Conservation (phyloP, 768 basidiomycete species). For the Russula foetens region DNA sequence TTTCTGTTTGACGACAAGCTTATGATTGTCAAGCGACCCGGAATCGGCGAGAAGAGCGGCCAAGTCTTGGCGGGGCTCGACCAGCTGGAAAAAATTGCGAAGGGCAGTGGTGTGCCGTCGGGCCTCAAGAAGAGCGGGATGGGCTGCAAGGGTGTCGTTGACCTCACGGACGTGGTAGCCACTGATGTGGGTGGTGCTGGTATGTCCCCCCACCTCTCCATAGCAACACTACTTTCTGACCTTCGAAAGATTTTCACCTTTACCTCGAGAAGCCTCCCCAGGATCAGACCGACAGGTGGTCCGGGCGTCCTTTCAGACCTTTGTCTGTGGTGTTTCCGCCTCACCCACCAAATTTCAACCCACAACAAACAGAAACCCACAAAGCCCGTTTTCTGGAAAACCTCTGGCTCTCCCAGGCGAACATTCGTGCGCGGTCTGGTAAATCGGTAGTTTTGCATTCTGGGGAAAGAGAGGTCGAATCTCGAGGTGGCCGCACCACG, state of each 20-base stretch:
- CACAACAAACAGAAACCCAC: conserved; percentile 50
- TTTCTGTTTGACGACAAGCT: conserved; percentile 94
- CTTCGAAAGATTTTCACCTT: conserved; percentile 63
- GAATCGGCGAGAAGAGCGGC: conserved; percentile 67
- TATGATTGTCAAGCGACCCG: conserved; percentile 81
- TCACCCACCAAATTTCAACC: conserved; percentile 55
- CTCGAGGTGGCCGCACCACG: conserved; percentile 49
- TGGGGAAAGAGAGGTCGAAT: conserved; percentile 72
- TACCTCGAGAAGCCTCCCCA: conserved; percentile 77
- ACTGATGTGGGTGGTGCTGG: conserved; percentile 83
- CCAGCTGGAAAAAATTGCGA: conserved; percentile 63
- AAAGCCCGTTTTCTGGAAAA: conserved; percentile 84
- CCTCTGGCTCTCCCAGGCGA: conserved; percentile 83
- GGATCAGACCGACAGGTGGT: conserved; percentile 83
- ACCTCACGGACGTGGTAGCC: conserved; percentile 74
- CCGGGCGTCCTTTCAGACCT: conserved; percentile 75
- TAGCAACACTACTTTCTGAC: conserved; percentile 3
- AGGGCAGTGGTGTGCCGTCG: conserved; percentile 49
- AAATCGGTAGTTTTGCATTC: conserved; percentile 67
- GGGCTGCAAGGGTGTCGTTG: conserved; percentile 77
- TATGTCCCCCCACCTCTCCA: conserved; percentile 30
- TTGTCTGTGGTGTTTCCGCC: conserved; percentile 75
- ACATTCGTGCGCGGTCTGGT: conserved; percentile 60
- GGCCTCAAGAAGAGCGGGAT: conserved; percentile 74
- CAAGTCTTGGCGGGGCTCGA: conserved; percentile 67